Evolutionary conservation across 2,329 filamentous ascomycete genomes (phyloP).

Genomic region (Fusarium beomiforme): DNA sequence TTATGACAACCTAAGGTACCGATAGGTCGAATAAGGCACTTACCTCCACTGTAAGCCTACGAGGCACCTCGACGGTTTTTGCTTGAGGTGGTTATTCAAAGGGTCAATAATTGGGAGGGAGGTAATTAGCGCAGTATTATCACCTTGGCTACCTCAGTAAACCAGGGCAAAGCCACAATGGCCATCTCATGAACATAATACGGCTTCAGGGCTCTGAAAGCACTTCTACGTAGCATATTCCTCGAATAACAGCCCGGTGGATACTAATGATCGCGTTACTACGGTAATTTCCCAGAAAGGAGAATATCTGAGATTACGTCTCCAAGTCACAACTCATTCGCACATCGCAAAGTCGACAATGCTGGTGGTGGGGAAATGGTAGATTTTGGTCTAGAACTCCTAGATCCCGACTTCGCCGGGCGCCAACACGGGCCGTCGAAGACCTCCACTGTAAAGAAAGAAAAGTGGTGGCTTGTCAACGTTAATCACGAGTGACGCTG

Average conservation of each 20-base stretch:
- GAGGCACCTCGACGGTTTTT: no score
- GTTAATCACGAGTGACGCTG: not conserved
- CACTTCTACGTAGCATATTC: not conserved
- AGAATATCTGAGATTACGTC: not conserved
- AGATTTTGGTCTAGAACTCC: constrained; percentile 26
- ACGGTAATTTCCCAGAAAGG: not conserved
- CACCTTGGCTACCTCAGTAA: not conserved
- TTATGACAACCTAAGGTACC: no score
- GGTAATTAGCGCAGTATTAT: no score
- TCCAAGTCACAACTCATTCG: not conserved
- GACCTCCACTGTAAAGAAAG: not conserved
- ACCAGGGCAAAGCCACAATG: not conserved
- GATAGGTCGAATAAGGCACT: no score
- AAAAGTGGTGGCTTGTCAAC: constrained; percentile 22
- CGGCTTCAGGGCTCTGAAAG: not conserved
- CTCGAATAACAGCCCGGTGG: not conserved
- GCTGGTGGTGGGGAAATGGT: constrained; percentile 28
- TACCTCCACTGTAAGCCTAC: no score
- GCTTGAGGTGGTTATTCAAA: not conserved
- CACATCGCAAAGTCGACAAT: constrained; percentile 31
- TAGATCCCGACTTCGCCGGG: constrained; percentile 25
- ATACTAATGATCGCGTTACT: not conserved
- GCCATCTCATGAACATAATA: not conserved
- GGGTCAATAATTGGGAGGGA: not conserved
- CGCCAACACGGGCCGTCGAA: constrained; percentile 13